phyloP scores from a whole-genome alignment of 1,139 yeast species.

The Protomyces lactucae-debilis region DNA sequence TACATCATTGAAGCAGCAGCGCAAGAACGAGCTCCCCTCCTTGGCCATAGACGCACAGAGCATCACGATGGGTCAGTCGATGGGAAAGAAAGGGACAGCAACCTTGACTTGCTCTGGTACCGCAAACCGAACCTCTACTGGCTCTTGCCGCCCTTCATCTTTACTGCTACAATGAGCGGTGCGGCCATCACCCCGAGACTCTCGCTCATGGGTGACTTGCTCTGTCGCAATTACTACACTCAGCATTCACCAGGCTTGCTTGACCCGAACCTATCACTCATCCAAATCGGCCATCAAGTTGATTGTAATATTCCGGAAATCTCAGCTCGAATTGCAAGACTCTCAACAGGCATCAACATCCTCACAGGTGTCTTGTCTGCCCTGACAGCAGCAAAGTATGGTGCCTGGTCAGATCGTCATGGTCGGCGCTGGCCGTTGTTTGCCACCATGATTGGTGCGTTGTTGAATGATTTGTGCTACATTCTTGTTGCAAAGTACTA shows the following conservation, averaged over 20 bases:
- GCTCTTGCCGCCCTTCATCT: constrained; percentile 31
- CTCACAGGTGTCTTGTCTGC: constrained; percentile 30
- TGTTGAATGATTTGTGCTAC: constrained; percentile 27
- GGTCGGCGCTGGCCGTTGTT: constrained; percentile 31
- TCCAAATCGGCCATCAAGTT: neutral
- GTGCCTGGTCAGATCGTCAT: constrained; percentile 32
- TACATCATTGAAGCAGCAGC: neutral
- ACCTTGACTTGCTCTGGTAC: constrained; percentile 4
- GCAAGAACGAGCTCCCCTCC: neutral
- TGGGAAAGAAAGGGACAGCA: neutral
- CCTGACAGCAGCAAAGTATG: constrained; percentile 28
- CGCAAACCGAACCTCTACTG: constrained; percentile 17
- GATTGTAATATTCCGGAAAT: constrained; percentile 32
- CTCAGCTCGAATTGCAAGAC: constrained; percentile 29
- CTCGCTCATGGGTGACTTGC: constrained; percentile 27
- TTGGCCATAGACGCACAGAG: neutral
- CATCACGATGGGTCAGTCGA: neutral
- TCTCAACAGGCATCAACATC: constrained; percentile 28
- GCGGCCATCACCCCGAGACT: constrained; percentile 32
- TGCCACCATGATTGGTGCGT: constrained; percentile 30
- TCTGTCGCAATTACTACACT: constrained; percentile 30
- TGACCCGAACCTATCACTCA: neutral
- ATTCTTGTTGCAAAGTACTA: constrained; percentile 29
- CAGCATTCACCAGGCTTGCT: constrained; percentile 2
- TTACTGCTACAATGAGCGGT: constrained; percentile 30